phyloP scores from a whole-genome alignment of 495 filamentous ascomycete genomes.

The Tuber microsphaerosporum region DNA sequence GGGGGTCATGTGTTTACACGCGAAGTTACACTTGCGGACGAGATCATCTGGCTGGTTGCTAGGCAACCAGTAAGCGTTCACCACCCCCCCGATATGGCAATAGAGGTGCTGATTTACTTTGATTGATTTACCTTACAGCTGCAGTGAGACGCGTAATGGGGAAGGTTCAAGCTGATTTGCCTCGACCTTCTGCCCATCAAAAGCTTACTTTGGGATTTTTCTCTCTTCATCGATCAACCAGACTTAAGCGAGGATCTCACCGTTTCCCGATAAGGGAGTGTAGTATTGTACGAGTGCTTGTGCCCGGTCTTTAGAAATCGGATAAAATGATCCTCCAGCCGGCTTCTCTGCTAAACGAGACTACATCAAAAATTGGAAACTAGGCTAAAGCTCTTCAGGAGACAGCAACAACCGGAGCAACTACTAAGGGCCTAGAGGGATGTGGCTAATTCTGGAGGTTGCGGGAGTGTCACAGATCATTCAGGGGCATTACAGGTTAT shows the following conservation, averaged over 20 bases:
- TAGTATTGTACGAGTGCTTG: not conserved
- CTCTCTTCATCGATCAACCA: not conserved
- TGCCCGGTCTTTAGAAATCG: not conserved
- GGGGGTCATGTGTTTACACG: constrained; percentile 25
- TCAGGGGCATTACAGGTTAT: too few relatives aligned
- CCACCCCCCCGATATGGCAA: not conserved
- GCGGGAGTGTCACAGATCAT: too few relatives aligned
- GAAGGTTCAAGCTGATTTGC: not conserved
- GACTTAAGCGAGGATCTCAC: not conserved
- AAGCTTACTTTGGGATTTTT: not conserved
- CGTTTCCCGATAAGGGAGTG: not conserved
- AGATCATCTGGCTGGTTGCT: constrained; percentile 16
- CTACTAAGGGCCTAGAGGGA: too few relatives aligned
- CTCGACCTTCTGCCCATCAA: not conserved
- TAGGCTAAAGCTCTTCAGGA: too few relatives aligned
- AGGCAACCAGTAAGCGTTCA: constrained; percentile 12
- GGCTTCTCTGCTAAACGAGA: too few relatives aligned
- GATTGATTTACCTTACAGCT: not conserved
- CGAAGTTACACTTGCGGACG: not conserved
- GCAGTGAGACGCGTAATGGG: not conserved
- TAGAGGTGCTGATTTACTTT: not conserved
- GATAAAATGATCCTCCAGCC: too few relatives aligned
- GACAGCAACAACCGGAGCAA: too few relatives aligned
- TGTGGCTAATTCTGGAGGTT: too few relatives aligned
- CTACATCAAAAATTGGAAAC: too few relatives aligned